These are phyloP conservation scores for Anaeromyces robustus DNA, from an alignment of 192 early-diverging fungal genomes.

Conservation along the genomic window DNA sequence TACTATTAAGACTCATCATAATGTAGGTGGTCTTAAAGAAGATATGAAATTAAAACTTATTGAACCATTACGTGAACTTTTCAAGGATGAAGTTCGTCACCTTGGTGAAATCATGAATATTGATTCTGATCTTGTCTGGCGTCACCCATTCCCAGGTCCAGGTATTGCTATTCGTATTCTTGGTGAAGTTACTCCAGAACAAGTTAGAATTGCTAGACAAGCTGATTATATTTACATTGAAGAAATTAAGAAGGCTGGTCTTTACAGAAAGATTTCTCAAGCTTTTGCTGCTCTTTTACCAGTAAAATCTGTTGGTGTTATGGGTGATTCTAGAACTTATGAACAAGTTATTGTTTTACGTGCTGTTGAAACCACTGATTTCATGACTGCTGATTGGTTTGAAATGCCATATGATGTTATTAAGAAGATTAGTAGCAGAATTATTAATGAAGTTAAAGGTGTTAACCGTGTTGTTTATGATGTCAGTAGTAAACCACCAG, in stretches of 20 bases:
- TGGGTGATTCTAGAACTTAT: conserved; percentile 98
- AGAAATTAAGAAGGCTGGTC: conserved; percentile 94
- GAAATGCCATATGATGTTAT: conserved; percentile 73
- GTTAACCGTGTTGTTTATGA: conserved; percentile 97
- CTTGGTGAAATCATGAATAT: conserved; percentile 79
- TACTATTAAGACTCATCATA: conserved; percentile 99
- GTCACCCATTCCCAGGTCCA: conserved; percentile 98
- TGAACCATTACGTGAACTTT: conserved; percentile 94
- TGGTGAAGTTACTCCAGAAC: conserved; percentile 83
- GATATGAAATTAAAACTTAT: conserved; percentile 97
- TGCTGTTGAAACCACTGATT: conserved; percentile 90
- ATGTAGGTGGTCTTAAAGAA: conserved; percentile 90
- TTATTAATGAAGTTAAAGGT: conserved; percentile 97
- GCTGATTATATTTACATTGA: conserved; percentile 98
- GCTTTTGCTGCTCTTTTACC: conserved; percentile 93
- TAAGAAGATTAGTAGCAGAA: conserved; percentile 83
- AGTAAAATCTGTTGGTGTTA: conserved; percentile 92
- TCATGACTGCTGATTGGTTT: conserved; percentile 96
- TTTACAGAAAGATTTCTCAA: conserved; percentile 94
- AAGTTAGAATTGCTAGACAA: conserved; percentile 86
- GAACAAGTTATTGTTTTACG: conserved; percentile 97
- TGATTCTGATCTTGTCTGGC: conserved; percentile 91
- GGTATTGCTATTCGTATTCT: conserved; percentile 96
- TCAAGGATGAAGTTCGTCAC: conserved; percentile 98
- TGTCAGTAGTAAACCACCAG: conserved; percentile 92